A percentile compares a stretch with the other conserved stretches of the same genome.
These are phyloP conservation scores for Saccharomycopsis babjevae DNA, from an alignment of 805 yeast genomes.

Conservation along the genomic window DNA sequence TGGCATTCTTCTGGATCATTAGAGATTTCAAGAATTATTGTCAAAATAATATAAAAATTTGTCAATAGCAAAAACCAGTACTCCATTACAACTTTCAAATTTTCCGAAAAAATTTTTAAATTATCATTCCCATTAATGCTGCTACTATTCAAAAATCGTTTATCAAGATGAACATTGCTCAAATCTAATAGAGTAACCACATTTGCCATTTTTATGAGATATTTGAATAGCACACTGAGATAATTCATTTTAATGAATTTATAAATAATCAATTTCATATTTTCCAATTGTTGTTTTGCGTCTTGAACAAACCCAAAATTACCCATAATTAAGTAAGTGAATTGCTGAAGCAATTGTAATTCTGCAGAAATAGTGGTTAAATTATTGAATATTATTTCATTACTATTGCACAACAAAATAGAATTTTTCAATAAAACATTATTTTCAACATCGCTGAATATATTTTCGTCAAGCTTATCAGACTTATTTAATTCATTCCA, in stretches of 20 bases:
- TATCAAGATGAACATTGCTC: not conserved
- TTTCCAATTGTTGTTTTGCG: slow-evolving; percentile 1
- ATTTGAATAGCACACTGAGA: slow-evolving; percentile 4
- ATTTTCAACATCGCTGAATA: slow-evolving; percentile 1
- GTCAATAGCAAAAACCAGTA: slow-evolving; percentile 15
- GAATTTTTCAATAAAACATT: slow-evolving; percentile 5
- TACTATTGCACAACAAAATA: slow-evolving; percentile 11
- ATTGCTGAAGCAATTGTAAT: slow-evolving; percentile 8
- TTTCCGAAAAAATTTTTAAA: slow-evolving; percentile 3
- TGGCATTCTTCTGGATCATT: not conserved
- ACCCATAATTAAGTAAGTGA: slow-evolving; percentile 13
- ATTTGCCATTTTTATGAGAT: slow-evolving; percentile 10
- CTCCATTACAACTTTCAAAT: slow-evolving; percentile 8
- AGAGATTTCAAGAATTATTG: not conserved
- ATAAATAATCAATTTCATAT: slow-evolving; percentile 2
- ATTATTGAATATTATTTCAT: slow-evolving; percentile 12
- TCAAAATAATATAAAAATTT: slow-evolving; percentile 10
- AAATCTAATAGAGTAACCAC: slow-evolving; percentile 8
- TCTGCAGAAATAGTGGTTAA: slow-evolving; percentile 7
- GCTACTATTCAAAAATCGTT: not conserved
- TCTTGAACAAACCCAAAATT: slow-evolving; percentile 9
- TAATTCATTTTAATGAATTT: slow-evolving; percentile 6
- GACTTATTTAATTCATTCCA: slow-evolving; percentile 5
- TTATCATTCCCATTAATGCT: not conserved
- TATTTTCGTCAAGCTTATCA: slow-evolving; percentile 1